These are phyloP conservation scores for Phylloporus scabripes DNA, from an alignment of 768 basidiomycete species.

Conservation along the genomic window DNA sequence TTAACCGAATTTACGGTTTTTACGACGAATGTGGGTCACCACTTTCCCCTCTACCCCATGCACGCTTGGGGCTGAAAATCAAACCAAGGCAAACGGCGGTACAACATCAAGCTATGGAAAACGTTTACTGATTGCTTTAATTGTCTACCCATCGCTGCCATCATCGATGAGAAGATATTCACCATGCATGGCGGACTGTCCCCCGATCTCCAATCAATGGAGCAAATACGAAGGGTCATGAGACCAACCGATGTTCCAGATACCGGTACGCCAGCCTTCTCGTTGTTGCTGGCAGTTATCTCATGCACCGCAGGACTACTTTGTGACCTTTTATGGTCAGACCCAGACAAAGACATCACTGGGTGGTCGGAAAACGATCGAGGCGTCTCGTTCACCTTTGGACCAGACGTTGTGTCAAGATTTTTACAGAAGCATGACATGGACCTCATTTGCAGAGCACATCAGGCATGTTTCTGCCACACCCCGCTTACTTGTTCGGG, in stretches of 20 bases:
- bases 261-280: conserved; percentile 57
- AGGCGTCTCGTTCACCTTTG: conserved; percentile 98
- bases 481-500: conserved; percentile 1
- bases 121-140: conserved; percentile 99
- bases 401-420: conserved; percentile 94
- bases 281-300: not conserved
- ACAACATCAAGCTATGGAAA: conserved; percentile 99
- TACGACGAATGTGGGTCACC: conserved; percentile 92
- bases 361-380: conserved; percentile 99
- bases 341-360: conserved; percentile 98
- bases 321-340: conserved; percentile 97
- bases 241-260: conserved; percentile 98
- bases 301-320: conserved; percentile 59
- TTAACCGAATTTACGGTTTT: conserved; percentile 99
- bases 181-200: conserved; percentile 98
- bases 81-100: conserved; percentile 89
- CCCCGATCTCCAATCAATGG: conserved; percentile 98
- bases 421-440: conserved; percentile 99
- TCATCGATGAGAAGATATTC: conserved; percentile 99
- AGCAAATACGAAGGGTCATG: conserved; percentile 99
- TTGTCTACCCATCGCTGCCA: conserved; percentile 97
- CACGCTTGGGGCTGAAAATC: conserved; percentile 8
- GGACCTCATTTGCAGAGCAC: conserved; percentile 97
- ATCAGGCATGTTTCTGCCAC: conserved; percentile 63
- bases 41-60: not conserved